Conservation (phyloP, 1,284 basidiomycete genomes). For the Moesziomyces sp. region DNA sequence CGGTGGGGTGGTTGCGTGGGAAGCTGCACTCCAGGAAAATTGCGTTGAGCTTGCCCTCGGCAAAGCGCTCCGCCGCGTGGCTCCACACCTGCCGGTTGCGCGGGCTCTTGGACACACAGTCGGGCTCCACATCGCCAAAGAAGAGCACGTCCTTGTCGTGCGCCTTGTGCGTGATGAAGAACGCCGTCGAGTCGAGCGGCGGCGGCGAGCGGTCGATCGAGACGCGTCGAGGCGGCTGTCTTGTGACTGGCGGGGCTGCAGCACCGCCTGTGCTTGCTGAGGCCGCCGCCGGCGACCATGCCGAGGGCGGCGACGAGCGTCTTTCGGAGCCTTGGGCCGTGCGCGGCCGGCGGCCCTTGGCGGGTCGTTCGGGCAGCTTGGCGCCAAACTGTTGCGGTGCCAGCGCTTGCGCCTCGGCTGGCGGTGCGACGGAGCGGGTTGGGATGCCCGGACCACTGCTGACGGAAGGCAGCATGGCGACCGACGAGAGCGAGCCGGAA, state of each 20-base stretch:
- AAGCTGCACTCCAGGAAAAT: slow-evolving; percentile 65
- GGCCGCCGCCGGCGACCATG: slow-evolving; percentile 22
- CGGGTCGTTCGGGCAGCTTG: slow-evolving; percentile 12
- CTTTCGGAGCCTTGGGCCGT: slow-evolving; percentile 55
- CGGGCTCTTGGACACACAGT: slow-evolving; percentile 52
- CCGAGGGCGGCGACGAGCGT: slow-evolving; percentile 30
- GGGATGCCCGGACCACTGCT: slow-evolving; percentile 19
- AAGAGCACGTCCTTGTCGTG: slow-evolving; percentile 63
- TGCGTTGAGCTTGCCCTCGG: slow-evolving; percentile 51
- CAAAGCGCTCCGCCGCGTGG: slow-evolving; percentile 56
- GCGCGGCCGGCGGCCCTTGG: slow-evolving; percentile 41
- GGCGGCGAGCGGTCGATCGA: slow-evolving; percentile 47
- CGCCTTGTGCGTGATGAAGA: slow-evolving; percentile 59
- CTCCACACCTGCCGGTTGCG: slow-evolving; percentile 57
- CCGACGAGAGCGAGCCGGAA: slow-evolving; percentile 10
- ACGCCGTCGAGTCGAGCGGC: slow-evolving; percentile 60
- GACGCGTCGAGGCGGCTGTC: slow-evolving; percentile 37
- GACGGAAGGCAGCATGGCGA: slow-evolving; percentile 11
- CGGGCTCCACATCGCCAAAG: slow-evolving; percentile 66
- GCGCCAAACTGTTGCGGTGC: slow-evolving; percentile 2
- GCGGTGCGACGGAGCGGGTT: not conserved
- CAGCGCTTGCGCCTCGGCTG: not conserved
- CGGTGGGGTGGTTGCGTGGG: slow-evolving; percentile 50
- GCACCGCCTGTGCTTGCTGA: slow-evolving; percentile 3
- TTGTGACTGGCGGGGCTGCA: slow-evolving; percentile 1